These are phyloP conservation scores for Polychytrium aggregatum DNA, from an alignment of 192 early-diverging fungal genomes.

Conservation along the genomic window DNA sequence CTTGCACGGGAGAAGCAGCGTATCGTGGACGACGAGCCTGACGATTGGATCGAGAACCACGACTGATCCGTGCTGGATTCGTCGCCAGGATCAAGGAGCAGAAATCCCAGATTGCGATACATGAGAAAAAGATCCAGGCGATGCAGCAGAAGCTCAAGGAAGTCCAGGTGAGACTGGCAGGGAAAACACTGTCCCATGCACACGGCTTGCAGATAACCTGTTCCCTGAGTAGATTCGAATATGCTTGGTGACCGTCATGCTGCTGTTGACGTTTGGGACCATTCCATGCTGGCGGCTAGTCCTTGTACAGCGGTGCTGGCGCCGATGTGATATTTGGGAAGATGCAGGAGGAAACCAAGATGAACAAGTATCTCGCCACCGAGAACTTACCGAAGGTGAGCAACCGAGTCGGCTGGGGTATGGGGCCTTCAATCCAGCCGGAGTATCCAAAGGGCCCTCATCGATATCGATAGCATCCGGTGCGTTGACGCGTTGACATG, in stretches of 20 bases:
- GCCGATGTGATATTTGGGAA: slow-evolving; percentile 34
- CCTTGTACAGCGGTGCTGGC: no score
- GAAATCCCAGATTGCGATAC: slow-evolving; percentile 14
- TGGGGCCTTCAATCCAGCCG: not conserved
- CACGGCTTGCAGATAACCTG: no score
- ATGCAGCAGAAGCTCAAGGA: slow-evolving; percentile 32
- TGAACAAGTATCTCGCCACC: slow-evolving; percentile 43
- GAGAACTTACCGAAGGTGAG: slow-evolving; percentile 44
- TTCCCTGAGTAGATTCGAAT: no score
- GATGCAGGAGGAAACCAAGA: slow-evolving; percentile 46
- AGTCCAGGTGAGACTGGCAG: slow-evolving; percentile 17
- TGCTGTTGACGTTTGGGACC: no score
- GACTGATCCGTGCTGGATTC: no score
- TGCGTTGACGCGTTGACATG: not conserved
- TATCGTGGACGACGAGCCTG: not conserved
- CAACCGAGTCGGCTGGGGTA: not conserved
- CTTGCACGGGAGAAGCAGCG: not conserved
- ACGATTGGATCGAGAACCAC: not conserved
- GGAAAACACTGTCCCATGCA: not conserved
- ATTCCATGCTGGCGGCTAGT: no score
- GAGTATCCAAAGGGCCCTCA: not conserved
- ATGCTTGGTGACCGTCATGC: no score
- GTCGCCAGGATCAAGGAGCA: slow-evolving; percentile 37
- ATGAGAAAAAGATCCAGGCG: slow-evolving; percentile 27
- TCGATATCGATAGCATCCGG: not conserved